A percentile compares a stretch with the other conserved stretches of the same genome.
Evolutionary conservation across 495 filamentous ascomycete genomes (phyloP).

Genomic region (Aspergillus incahuasiensis): DNA sequence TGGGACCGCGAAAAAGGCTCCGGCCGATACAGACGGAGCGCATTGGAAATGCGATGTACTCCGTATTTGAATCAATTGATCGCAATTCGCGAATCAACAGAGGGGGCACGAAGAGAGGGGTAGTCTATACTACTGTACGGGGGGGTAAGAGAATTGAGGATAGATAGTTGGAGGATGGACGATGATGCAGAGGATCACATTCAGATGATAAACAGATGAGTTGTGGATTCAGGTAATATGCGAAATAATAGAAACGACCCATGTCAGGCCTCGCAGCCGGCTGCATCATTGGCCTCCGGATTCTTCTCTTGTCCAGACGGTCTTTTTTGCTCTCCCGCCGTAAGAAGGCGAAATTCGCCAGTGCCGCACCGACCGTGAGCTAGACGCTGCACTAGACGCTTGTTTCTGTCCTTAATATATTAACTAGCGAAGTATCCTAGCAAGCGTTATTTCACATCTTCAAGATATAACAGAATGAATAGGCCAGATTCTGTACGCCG

Average conservation of each 20-base stretch:
- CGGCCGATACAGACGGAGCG: conserved; percentile 5
- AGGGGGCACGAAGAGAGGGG: conserved; percentile 1
- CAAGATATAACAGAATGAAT: no score
- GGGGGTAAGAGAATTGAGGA: neutral
- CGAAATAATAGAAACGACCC: conserved; percentile 5
- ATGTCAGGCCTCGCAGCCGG: neutral
- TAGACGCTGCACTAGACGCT: neutral
- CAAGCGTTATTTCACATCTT: no score
- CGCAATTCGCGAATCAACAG: neutral
- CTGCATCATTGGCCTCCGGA: neutral
- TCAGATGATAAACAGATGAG: neutral
- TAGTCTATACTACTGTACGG: neutral
- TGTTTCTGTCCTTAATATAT: neutral
- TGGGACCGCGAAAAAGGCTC: conserved; percentile 6
- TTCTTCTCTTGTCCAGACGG: conserved; percentile 10
- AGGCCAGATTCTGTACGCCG: no score
- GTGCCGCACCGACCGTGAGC: conserved; percentile 7
- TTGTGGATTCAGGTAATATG: conserved; percentile 10
- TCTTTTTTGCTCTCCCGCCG: conserved; percentile 17
- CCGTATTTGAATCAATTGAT: neutral
- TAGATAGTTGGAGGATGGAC: conserved; percentile 1
- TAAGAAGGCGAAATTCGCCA: conserved; percentile 17
- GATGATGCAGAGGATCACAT: conserved; percentile 4
- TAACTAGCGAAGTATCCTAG: neutral
- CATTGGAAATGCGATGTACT: neutral